Conservation (phyloP, 768 basidiomycete genomes). For the Leccinum subtestaceum region DNA sequence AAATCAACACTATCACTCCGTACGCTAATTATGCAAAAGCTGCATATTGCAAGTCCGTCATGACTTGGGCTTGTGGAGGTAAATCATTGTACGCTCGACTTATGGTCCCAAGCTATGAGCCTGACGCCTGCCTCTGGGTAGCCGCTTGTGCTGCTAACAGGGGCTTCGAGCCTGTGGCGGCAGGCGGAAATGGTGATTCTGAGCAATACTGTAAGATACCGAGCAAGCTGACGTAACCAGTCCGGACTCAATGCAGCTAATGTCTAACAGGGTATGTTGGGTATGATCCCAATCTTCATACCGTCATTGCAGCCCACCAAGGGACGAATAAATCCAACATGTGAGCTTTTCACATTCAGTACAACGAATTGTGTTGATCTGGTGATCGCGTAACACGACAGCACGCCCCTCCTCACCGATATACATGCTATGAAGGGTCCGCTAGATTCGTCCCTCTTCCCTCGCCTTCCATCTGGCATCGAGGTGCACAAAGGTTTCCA, state of each 20-base stretch:
- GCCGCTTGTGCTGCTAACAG: slow-evolving; percentile 42
- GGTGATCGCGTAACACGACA: slow-evolving; percentile 11
- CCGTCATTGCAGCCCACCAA: slow-evolving; percentile 37
- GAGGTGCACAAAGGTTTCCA: slow-evolving; percentile 47
- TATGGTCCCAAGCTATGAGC: neutral
- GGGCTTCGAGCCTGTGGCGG: slow-evolving; percentile 41
- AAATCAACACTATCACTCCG: slow-evolving; percentile 43
- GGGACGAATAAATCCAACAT: slow-evolving; percentile 26
- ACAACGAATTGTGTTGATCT: slow-evolving; percentile 15
- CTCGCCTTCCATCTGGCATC: slow-evolving; percentile 39
- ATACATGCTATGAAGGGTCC: slow-evolving; percentile 28
- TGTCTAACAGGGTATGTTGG: slow-evolving; percentile 32
- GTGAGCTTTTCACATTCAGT: slow-evolving; percentile 32
- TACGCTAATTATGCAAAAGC: slow-evolving; percentile 50
- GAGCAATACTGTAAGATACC: slow-evolving; percentile 39
- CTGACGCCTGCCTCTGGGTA: slow-evolving; percentile 10
- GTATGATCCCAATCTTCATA: slow-evolving; percentile 36
- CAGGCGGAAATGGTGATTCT: slow-evolving; percentile 42
- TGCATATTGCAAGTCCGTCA: slow-evolving; percentile 45
- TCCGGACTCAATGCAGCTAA: neutral
- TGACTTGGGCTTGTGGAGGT: slow-evolving; percentile 55
- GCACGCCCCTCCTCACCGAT: slow-evolving; percentile 40
- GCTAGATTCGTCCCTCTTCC: slow-evolving; percentile 44
- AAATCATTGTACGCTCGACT: slow-evolving; percentile 4
- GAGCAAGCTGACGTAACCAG: neutral